Evolutionary conservation across 345 rosid species (phyloP), one percentile per base, ranked within the genome.

Genomic region (Populus pruinosa): DNA sequence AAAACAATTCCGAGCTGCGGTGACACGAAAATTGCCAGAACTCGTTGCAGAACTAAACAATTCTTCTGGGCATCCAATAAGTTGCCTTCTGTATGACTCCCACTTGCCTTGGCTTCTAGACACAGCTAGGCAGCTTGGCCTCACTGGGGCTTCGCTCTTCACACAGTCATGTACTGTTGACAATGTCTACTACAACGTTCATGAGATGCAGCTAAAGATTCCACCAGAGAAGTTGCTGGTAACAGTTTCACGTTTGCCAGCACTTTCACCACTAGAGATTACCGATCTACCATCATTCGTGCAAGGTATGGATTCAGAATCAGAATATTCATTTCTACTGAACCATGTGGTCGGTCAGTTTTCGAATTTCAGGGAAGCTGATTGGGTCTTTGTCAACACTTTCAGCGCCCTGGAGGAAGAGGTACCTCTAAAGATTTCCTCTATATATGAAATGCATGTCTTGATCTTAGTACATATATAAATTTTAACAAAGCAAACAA

Each of bases 391-490:
- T 14, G 17, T 70, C 20, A 70, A 70, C 39, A 70, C 29, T 31
- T 70, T 70, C 82, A 81, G 63, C 77, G 79, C 83, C 59, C 84
- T 91, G 23, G 93, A 90, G 80, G 41, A 55, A 5, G 78, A 86
- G 87, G 96, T 91, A 56, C 0, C n/a, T 2, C 1, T 7, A 20
- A 53, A 53, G 59, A 53, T 6, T 3, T n/a, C 8, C 56, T 59
- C 20, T 47, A 47, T 47, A 47, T 47, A 16, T 12, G 53, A 47
- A 4, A 16, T 41, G 18, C 18, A 16, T 16, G 20, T 16, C 53
- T 47, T 47, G 53, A 47, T 47, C 53, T 47, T 41, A 41, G 17
- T 13, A 47, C 20, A 1, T 47, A 16, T 16, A 16, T 47, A 41
- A 41, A 12, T 47, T 47, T 2, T 47, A 41, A 41, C 44, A 10